These are phyloP conservation scores for Penicillium sp. DNA, from an alignment of 2,329 filamentous ascomycete species.

Conservation along the genomic window DNA sequence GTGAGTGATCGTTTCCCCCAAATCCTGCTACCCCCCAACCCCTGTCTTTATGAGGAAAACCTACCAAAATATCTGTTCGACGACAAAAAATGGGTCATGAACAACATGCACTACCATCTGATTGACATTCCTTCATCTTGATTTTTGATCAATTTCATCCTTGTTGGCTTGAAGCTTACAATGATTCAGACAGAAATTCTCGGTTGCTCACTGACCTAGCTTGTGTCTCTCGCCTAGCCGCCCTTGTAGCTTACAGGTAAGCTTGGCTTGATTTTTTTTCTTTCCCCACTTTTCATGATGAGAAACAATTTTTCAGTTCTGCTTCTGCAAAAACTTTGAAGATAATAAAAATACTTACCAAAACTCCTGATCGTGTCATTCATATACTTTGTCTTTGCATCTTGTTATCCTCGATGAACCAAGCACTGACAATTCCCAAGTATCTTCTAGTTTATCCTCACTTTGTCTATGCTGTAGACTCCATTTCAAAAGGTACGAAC, in stretches of 20 bases:
- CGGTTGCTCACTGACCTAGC: background rate
- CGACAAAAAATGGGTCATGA: constrained; percentile 56
- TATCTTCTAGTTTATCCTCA: constrained; percentile 7
- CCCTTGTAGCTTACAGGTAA: constrained; percentile 5
- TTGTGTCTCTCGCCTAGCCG: background rate
- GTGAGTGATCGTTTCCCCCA: constrained; percentile 25
- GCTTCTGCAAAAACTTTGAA: constrained; percentile 61
- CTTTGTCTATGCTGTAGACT: background rate
- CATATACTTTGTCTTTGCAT: constrained; percentile 12
- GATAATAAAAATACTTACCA: constrained; percentile 60
- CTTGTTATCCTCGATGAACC: constrained; percentile 8
- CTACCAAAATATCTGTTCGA: constrained; percentile 54
- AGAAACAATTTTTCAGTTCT: constrained; percentile 59
- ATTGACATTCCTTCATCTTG: constrained; percentile 23
- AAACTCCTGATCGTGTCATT: constrained; percentile 46
- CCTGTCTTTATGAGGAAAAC: constrained; percentile 51
- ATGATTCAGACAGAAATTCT: constrained; percentile 12
- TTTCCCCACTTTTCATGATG: constrained; percentile 5
- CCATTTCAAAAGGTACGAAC: constrained; percentile 24
- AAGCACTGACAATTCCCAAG: constrained; percentile 21
- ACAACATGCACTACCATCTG: constrained; percentile 66
- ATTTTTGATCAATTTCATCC: constrained; percentile 4
- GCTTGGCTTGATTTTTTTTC: constrained; percentile 2
- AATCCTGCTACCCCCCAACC: background rate
- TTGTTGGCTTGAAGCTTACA: constrained; percentile 16